Base-by-base conservation (phyloP, 23 red algal genomes). In the Pyropia yezoensis region DNA sequence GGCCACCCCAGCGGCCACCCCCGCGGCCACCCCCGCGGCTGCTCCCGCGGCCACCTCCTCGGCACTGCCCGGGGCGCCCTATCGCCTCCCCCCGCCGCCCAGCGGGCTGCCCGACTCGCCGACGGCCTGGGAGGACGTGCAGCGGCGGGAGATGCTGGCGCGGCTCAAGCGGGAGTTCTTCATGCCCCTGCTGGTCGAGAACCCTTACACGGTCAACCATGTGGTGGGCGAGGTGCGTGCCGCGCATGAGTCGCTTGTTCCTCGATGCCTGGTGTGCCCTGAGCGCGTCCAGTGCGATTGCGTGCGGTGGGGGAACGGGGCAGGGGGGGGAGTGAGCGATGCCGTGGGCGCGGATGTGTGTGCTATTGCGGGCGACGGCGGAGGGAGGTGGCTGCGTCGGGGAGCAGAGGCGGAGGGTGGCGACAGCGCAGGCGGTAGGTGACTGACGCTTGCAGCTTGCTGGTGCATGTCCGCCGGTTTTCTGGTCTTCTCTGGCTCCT, bases 151-250 rank as follows among this genome's bases (percentile, higher is more conserved):
- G 39, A 47, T 47, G 39, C 39, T 47, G 53, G 53, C 18, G 53
- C 33, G 51, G 16, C 23, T 51, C 15, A 33, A 49, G 33, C 27
- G 47, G 5, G 17, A 20, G 14, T 69, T 69, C 20, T 69, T 69
- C 19, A 49, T 52, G n/a, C 33, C 22, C 22, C 47, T 14, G 23
- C 34, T 79, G 18, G 39, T 68, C 14, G 82, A 76, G 13, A 71
- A 87, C 63, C 74, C 75, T 61, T 87, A 87, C 71, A 52, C 50
- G 23, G 70, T 87, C 64, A 65, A 87, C 27, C 71, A 87, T 27
- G 82, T 87, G 18, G 76, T 87, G 20, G 82, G 82, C 30, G 74
- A 95, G 59, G 90, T 59, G 21, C 59, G 59, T 27, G 56, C 52
- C 57, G 30, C 30, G 30, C 59, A 61, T 5, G 33, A 49, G 21